phyloP scores from a whole-genome alignment of 2,329 filamentous ascomycete species.

The Xylariomycetidae sp. region DNA sequence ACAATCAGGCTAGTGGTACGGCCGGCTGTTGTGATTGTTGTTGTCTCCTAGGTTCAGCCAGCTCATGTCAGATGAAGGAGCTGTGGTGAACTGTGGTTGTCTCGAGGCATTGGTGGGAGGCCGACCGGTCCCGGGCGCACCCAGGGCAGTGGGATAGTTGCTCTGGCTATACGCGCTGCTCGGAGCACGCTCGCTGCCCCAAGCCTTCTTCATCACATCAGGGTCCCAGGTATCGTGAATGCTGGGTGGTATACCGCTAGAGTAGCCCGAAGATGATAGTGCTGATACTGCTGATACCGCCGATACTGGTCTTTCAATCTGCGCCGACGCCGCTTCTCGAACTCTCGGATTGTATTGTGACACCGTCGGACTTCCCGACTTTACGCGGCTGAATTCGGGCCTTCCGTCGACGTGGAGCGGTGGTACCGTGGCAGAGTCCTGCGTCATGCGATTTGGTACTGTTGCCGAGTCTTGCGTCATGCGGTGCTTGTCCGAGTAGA shows the following conservation, averaged over 20 bases:
- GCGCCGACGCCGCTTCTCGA: conserved; percentile 55
- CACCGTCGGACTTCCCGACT: conserved; percentile 65
- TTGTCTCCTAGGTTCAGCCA: conserved; percentile 68
- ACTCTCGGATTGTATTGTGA: conserved; percentile 51
- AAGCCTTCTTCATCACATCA: conserved; percentile 38
- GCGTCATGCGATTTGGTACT: conserved; percentile 58
- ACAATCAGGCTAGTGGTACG: conserved; percentile 9
- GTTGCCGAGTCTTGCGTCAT: conserved; percentile 64
- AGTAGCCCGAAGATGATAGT: conserved; percentile 54
- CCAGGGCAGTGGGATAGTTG: conserved; percentile 39
- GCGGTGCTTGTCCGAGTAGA: conserved; percentile 47
- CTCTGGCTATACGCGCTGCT: conserved; percentile 47
- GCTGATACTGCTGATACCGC: conserved; percentile 43
- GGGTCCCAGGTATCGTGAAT: conserved; percentile 54
- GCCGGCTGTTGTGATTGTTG: conserved; percentile 41
- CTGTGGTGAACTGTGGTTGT: conserved; percentile 47
- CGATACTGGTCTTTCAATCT: conserved; percentile 55
- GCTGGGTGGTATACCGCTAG: conserved; percentile 62
- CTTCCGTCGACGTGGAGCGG: conserved; percentile 62
- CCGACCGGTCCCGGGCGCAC: conserved; percentile 22
- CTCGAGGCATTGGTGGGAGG: conserved; percentile 36
- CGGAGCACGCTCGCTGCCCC: conserved; percentile 45
- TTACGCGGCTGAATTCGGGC: conserved; percentile 60
- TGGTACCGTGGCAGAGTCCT: conserved; percentile 65
- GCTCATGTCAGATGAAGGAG: conserved; percentile 64